Evolutionary conservation across 2,329 filamentous ascomycete species (phyloP), one percentile per base, ranked within the genome.

Genomic region (Stagonosporopsis tanaceti): DNA sequence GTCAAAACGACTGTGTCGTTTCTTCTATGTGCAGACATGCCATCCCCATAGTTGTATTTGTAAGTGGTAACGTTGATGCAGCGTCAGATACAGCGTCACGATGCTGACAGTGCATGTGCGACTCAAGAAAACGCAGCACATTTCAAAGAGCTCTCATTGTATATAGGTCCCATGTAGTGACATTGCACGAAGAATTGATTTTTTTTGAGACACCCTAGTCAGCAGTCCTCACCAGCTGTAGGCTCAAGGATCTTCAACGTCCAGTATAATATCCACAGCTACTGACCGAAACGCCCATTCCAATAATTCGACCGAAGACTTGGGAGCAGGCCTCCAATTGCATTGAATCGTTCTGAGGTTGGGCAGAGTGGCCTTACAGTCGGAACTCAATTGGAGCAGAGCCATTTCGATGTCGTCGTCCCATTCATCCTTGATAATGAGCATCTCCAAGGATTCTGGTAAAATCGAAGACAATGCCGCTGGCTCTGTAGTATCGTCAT

Each of bases 381-480:
- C 60, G 22, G 28, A 25, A 5, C 44, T 32, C n/a, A 65, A 37
- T 5, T 38, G 48, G 17, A 42, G 14, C 2, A 65, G 37, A 7
- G 41, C 40, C 9, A 58, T 42, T n/a, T 64, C 60, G 7, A 65
- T 48, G 37, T 61, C 51, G 11, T 64, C 58, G 30, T 66, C 61
- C 64, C 64, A 68, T 44, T 66, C 64, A 6, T 53, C 52, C 4
- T 59, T 41, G 24, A 68, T 50, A 5, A 56, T 39, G 20, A 68
- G 34, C 6, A 25, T 56, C 37, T 65, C 59, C n/a, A 68, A 30
- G 22, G 53, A 57, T 11, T 27, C 24, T 9, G 65, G 65, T 2
- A 68, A 32, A 1, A 65, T 47, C 1, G 34, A n/a, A 41, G 60
- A 53, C 24, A 65, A 30, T 11, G 47, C 39, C n/a, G 46, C 17